Base-by-base conservation (phyloP, 306 rosid genomes). In the Acmispon strigosus region DNA sequence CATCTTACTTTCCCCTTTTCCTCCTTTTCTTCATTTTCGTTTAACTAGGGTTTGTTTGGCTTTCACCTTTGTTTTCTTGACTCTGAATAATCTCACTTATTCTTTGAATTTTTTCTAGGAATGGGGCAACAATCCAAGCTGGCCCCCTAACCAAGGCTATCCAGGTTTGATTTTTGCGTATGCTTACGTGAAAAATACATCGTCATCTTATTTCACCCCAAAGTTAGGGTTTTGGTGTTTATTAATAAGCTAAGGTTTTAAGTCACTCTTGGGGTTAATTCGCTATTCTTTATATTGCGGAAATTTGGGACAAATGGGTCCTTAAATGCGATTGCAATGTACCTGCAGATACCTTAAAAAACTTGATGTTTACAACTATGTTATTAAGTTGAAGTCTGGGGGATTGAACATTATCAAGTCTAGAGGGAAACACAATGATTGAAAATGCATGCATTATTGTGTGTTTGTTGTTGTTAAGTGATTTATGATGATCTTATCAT, bases 91-190 rank as follows among this genome's bases (percentile, higher is more conserved):
- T 58, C 55, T 65, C n/a, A 2, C 56, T 51, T 13, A 11, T 70
- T 8, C 41, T 19, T 4, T 80, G 18, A 41, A 48, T 12, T 24
- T 73, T 74, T 77, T 16, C 8, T 62, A 91, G 99, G 96, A 91
- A 37, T 95, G 99, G 97, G 85, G 74, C 78, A 77, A 77, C 74
- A 77, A 80, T 78, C 80, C 84, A 4, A 80, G 45, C 84, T 86
- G 96, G 96, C 77, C 82, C 45, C 70, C 78, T 14, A 87, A 65
- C 70, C 97, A 90, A 69, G 78, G 70, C 5, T 90, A 86, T 76
- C 76, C 86, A 82, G 96, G 97, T 91, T 67, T 61, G 72, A 77
- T 66, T 8, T 78, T 70, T 6, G 8, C 45, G 9, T 55, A 20
- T 57, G 45, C 8, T 56, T 62, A 29, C 32, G 3, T 19, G 58